Percentiles rank a stretch among this genome's conserved stretches.
Evolutionary conservation across 2,329 filamentous ascomycete species (phyloP).

Genomic region (Pseudogymnoascus destructans): DNA sequence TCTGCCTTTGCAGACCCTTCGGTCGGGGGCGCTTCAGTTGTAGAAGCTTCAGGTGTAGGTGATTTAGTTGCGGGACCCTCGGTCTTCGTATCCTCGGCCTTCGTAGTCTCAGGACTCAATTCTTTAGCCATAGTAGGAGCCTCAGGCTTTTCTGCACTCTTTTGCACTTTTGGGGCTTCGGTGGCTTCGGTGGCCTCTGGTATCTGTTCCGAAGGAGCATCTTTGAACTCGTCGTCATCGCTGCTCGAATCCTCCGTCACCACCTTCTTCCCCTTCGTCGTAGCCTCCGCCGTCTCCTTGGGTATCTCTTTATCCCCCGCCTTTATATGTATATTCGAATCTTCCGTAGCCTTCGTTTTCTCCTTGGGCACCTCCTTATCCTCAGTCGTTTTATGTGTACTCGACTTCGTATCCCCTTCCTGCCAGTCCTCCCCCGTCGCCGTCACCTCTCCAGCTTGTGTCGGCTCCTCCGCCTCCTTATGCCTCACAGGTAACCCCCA

Average conservation of each 20-base stretch:
- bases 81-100: not conserved
- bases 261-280: not conserved
- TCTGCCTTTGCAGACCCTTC: not conserved
- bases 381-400: not conserved
- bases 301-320: slow-evolving; percentile 15
- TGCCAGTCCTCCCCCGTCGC: not conserved
- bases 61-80: not conserved
- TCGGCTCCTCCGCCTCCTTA: not conserved
- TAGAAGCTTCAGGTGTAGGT: not conserved
- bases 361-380: not conserved
- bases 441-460: not conserved
- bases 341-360: slow-evolving; percentile 9
- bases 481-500: slow-evolving; percentile 10
- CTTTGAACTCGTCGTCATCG: slow-evolving; percentile 31
- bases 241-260: slow-evolving; percentile 26
- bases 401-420: not conserved
- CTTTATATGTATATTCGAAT: slow-evolving; percentile 10
- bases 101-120: not conserved
- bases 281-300: slow-evolving; percentile 14
- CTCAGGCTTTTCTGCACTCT: not conserved
- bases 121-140: not conserved
- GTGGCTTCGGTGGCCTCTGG: slow-evolving; percentile 15
- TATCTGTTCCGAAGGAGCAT: slow-evolving; percentile 26
- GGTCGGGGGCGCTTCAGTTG: not conserved
- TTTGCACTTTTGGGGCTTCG: not conserved